Evolutionary conservation across 805 yeast genomes (phyloP), one percentile per base, ranked within the genome.

Genomic region (Pichia scutulata): DNA sequence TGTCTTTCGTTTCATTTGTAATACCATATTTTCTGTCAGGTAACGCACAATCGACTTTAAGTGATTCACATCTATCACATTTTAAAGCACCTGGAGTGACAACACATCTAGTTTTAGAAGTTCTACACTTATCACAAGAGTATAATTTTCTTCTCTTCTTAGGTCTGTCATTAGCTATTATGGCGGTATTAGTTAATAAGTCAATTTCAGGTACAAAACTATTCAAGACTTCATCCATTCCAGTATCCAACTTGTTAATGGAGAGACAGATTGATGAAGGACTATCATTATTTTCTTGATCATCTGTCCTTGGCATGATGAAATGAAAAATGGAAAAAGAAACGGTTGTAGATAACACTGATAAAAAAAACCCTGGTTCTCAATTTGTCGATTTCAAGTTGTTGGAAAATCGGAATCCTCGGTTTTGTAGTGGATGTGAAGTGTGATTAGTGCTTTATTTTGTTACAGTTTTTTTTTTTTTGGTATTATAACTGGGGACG

Each of bases 91-190:
- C 57, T 0, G 71, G 69, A 41, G 75, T 77, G 55, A 70, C 73
- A 51, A 76, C 81, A 60, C 86, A 80, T 51, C 82, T 69, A 1
- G 84, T 80, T 59, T 80, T 80, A 52, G 78, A 68, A 57, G 71
- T 75, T 14, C 84, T 67, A 54, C 86, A 80, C 16, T 71, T 67
- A 14, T 67, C 68, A 60, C 86, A 80, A 9, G 71, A 61, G 70
- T 77, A 61, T 4, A 56, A 50, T 23, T 61, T 55, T 45, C 65
- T 58, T 47, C 58, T 64, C 53, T 59, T 60, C 47, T 39, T 49
- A 7, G 47, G 41, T 19, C 48, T 51, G 3, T 24, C 26, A 2
- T 6, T 39, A 19, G 14, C 19, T 16, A 33, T 16, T 33, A 33
- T 5, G 19, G 37, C n/a, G 3, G 37, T 33, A 16, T 33, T 33